Evolutionary conservation across 1,139 yeast species (phyloP).

Genomic region (Candida dubliniensis): DNA sequence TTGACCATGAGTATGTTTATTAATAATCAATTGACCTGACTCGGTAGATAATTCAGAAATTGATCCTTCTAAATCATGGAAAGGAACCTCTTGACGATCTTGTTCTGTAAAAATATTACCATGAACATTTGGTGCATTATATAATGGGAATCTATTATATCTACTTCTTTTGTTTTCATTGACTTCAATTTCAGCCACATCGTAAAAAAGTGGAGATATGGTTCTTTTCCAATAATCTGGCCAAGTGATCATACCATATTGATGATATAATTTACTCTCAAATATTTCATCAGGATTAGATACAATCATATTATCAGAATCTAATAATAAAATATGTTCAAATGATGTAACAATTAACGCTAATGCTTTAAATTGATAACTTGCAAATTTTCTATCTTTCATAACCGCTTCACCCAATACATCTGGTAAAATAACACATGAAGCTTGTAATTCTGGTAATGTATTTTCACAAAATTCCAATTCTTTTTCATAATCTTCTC

Average conservation of each 20-base stretch:
- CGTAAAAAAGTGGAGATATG: conserved; percentile 66
- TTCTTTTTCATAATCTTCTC: conserved; percentile 31
- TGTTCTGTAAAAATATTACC: conserved; percentile 15
- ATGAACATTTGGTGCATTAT: conserved; percentile 7
- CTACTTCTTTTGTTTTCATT: conserved; percentile 27
- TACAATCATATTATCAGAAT: conserved; percentile 42
- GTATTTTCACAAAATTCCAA: conserved; percentile 25
- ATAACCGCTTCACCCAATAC: conserved; percentile 35
- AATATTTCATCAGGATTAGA: conserved; percentile 46
- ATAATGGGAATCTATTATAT: conserved; percentile 23
- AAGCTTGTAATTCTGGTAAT: conserved; percentile 28
- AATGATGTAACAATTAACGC: conserved; percentile 42
- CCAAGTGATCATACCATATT: conserved; percentile 69
- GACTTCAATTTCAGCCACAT: conserved; percentile 54
- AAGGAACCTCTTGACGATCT: conserved; percentile 21
- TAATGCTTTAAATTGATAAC: conserved; percentile 43
- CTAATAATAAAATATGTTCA: conserved; percentile 42
- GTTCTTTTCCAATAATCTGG: conserved; percentile 84
- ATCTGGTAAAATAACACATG: conserved; percentile 37
- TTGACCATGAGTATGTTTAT: conserved; percentile 53
- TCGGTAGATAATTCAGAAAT: conserved; percentile 65
- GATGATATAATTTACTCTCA: conserved; percentile 51
- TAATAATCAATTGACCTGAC: conserved; percentile 59
- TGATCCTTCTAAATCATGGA: conserved; percentile 56
- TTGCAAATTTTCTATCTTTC: conserved; percentile 32